A percentile compares a stretch with the other conserved stretches of the same genome.
These are phyloP conservation scores for Zygoascus tannicola DNA, from an alignment of 805 yeast genomes.

Conservation along the genomic window DNA sequence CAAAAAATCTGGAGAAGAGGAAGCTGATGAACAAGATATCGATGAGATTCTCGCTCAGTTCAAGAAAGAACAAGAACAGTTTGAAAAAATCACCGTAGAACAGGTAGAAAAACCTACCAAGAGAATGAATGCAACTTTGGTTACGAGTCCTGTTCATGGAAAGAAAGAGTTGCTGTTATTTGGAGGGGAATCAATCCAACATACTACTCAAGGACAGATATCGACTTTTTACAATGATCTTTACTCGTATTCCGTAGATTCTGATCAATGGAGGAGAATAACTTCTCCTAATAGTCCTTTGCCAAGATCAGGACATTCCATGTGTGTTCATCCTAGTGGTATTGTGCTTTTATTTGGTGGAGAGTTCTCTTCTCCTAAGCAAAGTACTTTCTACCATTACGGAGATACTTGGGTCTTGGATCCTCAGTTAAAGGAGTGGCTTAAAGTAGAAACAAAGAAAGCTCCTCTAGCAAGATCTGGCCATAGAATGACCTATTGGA, in stretches of 20 bases:
- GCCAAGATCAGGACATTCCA: constrained; percentile 88
- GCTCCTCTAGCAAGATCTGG: constrained; percentile 83
- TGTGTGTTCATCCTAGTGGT: constrained; percentile 90
- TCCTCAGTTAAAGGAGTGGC: constrained; percentile 78
- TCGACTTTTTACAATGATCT: constrained; percentile 78
- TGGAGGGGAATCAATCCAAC: constrained; percentile 70
- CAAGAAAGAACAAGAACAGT: constrained; percentile 70
- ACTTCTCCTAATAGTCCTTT: constrained; percentile 81
- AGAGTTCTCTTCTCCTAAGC: constrained; percentile 94
- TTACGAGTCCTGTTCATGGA: constrained; percentile 65
- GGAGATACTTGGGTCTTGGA: constrained; percentile 95
- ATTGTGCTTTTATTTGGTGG: constrained; percentile 85
- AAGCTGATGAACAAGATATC: constrained; percentile 77
- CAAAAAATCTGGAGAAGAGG: constrained; percentile 67
- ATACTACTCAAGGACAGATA: constrained; percentile 30
- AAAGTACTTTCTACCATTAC: constrained; percentile 88
- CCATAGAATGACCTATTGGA: constrained; percentile 85
- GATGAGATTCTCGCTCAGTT: constrained; percentile 73
- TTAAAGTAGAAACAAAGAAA: constrained; percentile 64
- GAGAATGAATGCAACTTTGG: constrained; percentile 66
- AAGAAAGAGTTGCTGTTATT: constrained; percentile 71
- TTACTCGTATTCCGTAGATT: constrained; percentile 60
- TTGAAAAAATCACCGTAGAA: constrained; percentile 60
- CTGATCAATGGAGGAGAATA: constrained; percentile 70
- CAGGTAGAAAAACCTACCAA: constrained; percentile 51